Conservation (phyloP, 192 early-diverging fungal species). For the Podila epicladia region DNA sequence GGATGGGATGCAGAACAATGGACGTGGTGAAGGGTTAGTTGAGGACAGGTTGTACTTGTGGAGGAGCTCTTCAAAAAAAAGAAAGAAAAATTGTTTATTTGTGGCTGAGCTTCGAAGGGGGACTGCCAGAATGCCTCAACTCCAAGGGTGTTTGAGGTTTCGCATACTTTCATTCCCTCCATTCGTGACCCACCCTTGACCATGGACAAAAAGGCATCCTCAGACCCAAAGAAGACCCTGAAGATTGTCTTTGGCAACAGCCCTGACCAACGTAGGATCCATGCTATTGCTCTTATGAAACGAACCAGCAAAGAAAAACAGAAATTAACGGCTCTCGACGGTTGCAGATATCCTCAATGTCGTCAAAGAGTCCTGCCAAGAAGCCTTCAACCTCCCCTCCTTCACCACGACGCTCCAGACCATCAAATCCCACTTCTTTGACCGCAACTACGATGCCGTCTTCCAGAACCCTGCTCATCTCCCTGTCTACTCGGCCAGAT, state of each 20-base stretch:
- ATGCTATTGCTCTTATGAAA: neutral
- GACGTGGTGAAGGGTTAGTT: neutral
- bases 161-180: neutral
- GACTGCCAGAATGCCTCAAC: neutral
- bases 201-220: slow-evolving; percentile 26
- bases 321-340: too few relatives aligned
- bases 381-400: slow-evolving; percentile 63
- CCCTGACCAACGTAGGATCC: slow-evolving; percentile 57
- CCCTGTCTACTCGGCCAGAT: slow-evolving; percentile 87
- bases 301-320: too few relatives aligned
- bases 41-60: neutral
- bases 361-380: slow-evolving; percentile 69
- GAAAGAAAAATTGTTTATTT: slow-evolving; percentile 10
- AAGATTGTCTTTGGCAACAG: slow-evolving; percentile 56
- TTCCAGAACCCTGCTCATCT: slow-evolving; percentile 80
- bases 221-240: slow-evolving; percentile 28
- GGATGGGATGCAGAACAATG: neutral
- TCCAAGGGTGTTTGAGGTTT: neutral
- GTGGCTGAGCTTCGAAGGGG: slow-evolving; percentile 8
- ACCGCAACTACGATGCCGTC: slow-evolving; percentile 84
- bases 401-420: slow-evolving; percentile 70
- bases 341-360: slow-evolving; percentile 66
- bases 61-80: slow-evolving; percentile 2
- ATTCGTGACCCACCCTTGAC: slow-evolving; percentile 1
- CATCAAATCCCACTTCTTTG: slow-evolving; percentile 87